Evolutionary conservation across 768 basidiomycete species (phyloP).

Genomic region (Amanita rimosa): DNA sequence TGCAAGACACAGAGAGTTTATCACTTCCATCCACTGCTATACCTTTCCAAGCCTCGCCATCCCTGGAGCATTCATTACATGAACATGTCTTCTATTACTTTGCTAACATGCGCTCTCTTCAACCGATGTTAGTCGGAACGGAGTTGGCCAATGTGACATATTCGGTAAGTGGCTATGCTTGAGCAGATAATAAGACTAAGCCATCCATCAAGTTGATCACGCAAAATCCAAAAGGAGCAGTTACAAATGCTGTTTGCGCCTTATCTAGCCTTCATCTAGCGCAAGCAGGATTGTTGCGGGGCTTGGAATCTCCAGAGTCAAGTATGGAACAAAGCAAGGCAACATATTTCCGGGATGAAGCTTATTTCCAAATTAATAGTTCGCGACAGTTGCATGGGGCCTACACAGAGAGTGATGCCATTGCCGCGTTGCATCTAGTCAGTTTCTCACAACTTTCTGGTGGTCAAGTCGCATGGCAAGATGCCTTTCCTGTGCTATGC

Average conservation of each 20-base stretch:
- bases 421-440: constrained; percentile 70
- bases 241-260: constrained; percentile 68
- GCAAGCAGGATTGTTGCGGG: constrained; percentile 48
- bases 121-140: constrained; percentile 56
- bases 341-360: constrained; percentile 57
- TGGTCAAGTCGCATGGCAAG: constrained; percentile 58
- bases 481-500: constrained; percentile 55
- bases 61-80: constrained; percentile 24
- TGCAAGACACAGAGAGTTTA: constrained; percentile 21
- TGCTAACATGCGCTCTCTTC: constrained; percentile 53
- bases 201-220: constrained; percentile 33
- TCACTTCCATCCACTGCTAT: constrained; percentile 16
- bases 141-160: constrained; percentile 53
- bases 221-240: constrained; percentile 57
- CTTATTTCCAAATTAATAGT: constrained; percentile 47
- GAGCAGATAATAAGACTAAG: constrained; percentile 4
- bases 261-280: constrained; percentile 61
- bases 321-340: constrained; percentile 47
- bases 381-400: constrained; percentile 41
- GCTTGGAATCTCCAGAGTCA: constrained; percentile 42
- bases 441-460: constrained; percentile 65
- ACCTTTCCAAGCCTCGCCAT: neutral
- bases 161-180: constrained; percentile 33
- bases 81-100: constrained; percentile 69
- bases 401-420: constrained; percentile 59